A percentile compares a stretch with the other conserved stretches of the same genome.
Evolutionary conservation across 1,284 basidiomycete genomes (phyloP).

Genomic region (Volvariella volvacea): DNA sequence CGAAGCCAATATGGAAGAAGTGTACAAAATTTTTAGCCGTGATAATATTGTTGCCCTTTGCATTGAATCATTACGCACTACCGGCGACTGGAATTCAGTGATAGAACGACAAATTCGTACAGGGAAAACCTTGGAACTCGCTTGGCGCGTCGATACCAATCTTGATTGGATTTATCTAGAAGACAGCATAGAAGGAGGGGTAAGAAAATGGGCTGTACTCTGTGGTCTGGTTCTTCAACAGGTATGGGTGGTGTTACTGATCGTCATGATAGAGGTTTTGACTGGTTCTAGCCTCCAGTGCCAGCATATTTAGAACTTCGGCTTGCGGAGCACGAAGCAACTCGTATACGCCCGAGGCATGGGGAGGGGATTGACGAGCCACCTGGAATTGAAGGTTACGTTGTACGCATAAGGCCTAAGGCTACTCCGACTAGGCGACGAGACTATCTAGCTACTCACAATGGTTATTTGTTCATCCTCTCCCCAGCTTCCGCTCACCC

Average conservation of each 20-base stretch:
- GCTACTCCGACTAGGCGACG: constrained; percentile 47
- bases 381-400: constrained; percentile 72
- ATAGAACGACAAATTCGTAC: constrained; percentile 44
- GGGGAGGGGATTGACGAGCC: constrained; percentile 62
- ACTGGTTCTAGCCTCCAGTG: constrained; percentile 33
- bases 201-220: constrained; percentile 67
- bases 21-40: constrained; percentile 42
- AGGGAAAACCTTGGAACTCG: constrained; percentile 64
- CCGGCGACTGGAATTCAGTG: constrained; percentile 59
- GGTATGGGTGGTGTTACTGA: constrained; percentile 29
- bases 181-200: constrained; percentile 51
- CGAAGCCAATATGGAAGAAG: constrained; percentile 21
- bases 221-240: constrained; percentile 67
- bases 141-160: constrained; percentile 66
- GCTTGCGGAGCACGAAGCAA: constrained; percentile 59
- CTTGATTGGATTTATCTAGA: constrained; percentile 81
- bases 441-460: constrained; percentile 69
- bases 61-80: constrained; percentile 40
- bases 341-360: constrained; percentile 44
- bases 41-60: constrained; percentile 58
- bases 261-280: neutral
- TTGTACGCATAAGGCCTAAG: constrained; percentile 64
- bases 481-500: constrained; percentile 50
- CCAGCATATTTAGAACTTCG: constrained; percentile 67
- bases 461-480: constrained; percentile 66